A percentile compares a stretch with the other conserved stretches of the same genome.
Conservation (phyloP, 805 yeast species). For the Pichia cephalocereana region DNA sequence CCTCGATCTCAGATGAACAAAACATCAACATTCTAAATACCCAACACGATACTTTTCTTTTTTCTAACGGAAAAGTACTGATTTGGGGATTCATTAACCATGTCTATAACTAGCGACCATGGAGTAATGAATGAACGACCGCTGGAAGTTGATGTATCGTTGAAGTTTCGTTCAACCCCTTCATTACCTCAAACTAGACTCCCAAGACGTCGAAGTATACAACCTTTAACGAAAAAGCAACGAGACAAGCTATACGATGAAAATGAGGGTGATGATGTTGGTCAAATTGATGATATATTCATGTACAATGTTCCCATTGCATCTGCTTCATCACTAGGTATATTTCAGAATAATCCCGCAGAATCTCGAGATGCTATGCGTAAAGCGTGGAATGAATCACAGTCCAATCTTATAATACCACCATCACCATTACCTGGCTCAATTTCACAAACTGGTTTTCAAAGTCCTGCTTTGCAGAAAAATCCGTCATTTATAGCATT, state of each 20-base stretch:
- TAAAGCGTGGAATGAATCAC: conserved; percentile 18
- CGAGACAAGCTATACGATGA: conserved; percentile 25
- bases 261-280: conserved; percentile 19
- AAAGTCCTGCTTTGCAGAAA: conserved; percentile 18
- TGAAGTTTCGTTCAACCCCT: background rate
- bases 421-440: conserved; percentile 42
- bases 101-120: no score
- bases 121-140: no score
- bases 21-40: no score
- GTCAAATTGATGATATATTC: conserved; percentile 30
- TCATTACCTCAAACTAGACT: conserved; percentile 1
- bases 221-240: conserved; percentile 17
- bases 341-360: conserved; percentile 15
- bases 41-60: no score
- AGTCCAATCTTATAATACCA: conserved; percentile 26
- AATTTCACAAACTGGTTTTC: background rate
- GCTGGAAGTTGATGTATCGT: no score
- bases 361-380: conserved; percentile 17
- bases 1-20: background rate
- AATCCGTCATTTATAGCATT: conserved; percentile 21
- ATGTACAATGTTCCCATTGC: conserved; percentile 51
- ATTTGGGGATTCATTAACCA: no score
- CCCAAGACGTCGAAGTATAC: conserved; percentile 6
- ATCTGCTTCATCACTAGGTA: conserved; percentile 23
- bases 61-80: no score